Evolutionary conservation across 352 stramenopile species (phyloP), one percentile per base, ranked within the genome.

Genomic region (Pythium apleroticum): DNA sequence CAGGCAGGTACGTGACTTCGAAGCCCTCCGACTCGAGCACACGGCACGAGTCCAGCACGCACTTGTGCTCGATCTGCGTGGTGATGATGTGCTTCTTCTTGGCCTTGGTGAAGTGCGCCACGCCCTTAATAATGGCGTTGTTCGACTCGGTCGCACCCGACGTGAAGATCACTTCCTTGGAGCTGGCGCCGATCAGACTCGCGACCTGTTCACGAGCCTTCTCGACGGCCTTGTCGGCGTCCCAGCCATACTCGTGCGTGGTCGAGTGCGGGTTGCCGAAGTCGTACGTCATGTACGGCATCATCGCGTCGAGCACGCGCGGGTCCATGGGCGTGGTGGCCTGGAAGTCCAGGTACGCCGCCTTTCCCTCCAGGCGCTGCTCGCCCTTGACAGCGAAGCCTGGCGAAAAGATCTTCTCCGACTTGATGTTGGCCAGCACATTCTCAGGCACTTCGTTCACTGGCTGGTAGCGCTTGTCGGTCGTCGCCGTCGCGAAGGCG

Each of bases 111-210:
- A 99, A 99, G 73, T 96, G 93, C 28, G 94, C 97, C 5, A 98
- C 87, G 37, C 98, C 97, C 82, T 99, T 99, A 65, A 99, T 92
- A 59, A 97, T 96, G 15, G 98, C 79, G 76, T 99, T 99, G 86
- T 99, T 99, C 56, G 86, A 96, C 86, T 99, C 98, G 0, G 97
- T 99, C 2, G 97, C 98, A 39, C 98, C 97, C 15, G 95, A 99
- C 19, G 97, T 99, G 69, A 99, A 99, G 57, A 99, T 96, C 60
- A 99, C 98, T 76, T 99, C 98, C 74, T 99, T 99, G 14, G 95
- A 71, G 65, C 93, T 89, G 31, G 97, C 97, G 45, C 91, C 84
- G 58, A 99, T 98, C 24, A 99, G 84, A 31, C 64, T 71, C 7
- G 97, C 97, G 9, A 99, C 86, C 71, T 86, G 85, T 57, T 75